Evolutionary conservation across 352 stramenopile species (phyloP).

Genomic region (Saprolegnia parasitica): DNA sequence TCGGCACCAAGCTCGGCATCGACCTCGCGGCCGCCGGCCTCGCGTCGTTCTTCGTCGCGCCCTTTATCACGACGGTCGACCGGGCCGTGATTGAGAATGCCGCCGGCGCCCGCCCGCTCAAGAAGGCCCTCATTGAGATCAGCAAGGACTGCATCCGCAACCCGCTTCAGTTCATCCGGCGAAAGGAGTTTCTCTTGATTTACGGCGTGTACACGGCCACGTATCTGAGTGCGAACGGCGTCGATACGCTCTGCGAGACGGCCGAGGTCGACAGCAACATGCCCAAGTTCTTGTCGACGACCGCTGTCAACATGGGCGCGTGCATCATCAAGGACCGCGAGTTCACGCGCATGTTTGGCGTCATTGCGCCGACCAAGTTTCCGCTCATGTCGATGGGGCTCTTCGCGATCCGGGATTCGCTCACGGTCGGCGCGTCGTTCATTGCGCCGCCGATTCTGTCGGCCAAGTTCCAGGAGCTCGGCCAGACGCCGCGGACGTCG

Average conservation of each 20-base stretch:
- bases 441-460: conserved; percentile 67
- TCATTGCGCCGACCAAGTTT: conserved; percentile 69
- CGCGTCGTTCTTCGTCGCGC: conserved; percentile 70
- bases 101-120: conserved; percentile 60
- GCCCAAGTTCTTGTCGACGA: conserved; percentile 87
- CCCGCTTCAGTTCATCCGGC: conserved; percentile 75
- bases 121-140: conserved; percentile 59
- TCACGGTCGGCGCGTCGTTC: conserved; percentile 85
- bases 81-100: conserved; percentile 88
- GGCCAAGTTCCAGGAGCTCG: conserved; percentile 49
- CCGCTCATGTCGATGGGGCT: conserved; percentile 71
- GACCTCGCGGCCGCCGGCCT: conserved; percentile 56
- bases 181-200: conserved; percentile 85
- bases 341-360: conserved; percentile 90
- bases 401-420: conserved; percentile 82
- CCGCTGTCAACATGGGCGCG: conserved; percentile 87
- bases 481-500: conserved; percentile 48
- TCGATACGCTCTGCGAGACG: conserved; percentile 81
- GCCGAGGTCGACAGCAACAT: conserved; percentile 68
- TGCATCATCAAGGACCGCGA: conserved; percentile 88
- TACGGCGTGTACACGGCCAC: conserved; percentile 88
- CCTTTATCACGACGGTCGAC: conserved; percentile 87
- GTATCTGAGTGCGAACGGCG: conserved; percentile 82
- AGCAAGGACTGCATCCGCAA: conserved; percentile 51
- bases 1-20: conserved; percentile 52